Conservation (phyloP, 2,329 filamentous ascomycete species). For the Nothopassalora personata region DNA sequence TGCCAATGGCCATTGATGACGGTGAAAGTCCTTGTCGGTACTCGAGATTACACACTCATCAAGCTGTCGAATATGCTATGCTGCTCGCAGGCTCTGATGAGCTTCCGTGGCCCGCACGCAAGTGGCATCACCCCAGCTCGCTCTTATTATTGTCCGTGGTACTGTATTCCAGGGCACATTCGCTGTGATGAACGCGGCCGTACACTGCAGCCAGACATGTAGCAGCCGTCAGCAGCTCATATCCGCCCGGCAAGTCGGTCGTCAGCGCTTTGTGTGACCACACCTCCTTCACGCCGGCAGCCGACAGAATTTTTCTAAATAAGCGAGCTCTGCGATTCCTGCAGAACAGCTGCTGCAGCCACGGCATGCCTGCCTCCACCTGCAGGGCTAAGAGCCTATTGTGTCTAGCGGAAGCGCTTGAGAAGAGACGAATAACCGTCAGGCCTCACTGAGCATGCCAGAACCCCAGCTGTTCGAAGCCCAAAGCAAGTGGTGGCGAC, state of each 20-base stretch:
- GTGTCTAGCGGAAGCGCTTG: constrained; percentile 8
- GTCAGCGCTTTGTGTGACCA: not conserved
- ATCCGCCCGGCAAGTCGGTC: not conserved
- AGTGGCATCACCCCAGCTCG: constrained; percentile 4
- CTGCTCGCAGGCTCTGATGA: not conserved
- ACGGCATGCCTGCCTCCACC: constrained; percentile 4
- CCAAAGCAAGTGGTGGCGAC: constrained; percentile 4
- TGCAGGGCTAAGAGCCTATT: constrained; percentile 10
- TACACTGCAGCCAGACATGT: too few relatives aligned
- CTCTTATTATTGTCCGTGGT: not conserved
- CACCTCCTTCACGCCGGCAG: not conserved
- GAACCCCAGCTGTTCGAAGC: constrained; percentile 6
- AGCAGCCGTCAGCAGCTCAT: not conserved
- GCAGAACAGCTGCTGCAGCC: not conserved
- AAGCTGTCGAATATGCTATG: not conserved
- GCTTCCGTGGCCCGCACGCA: not conserved
- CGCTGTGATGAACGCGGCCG: too few relatives aligned
- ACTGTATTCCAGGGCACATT: too few relatives aligned
- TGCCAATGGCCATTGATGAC: not conserved
- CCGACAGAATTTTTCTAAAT: constrained; percentile 1
- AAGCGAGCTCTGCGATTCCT: constrained; percentile 6
- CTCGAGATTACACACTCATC: not conserved
- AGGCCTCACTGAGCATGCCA: constrained; percentile 1
- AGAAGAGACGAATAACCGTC: constrained; percentile 2
- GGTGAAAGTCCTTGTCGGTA: not conserved